These are phyloP conservation scores for Capsaspora owczarzaki DNA, from an alignment of 78 protist species.

Conservation along the genomic window DNA sequence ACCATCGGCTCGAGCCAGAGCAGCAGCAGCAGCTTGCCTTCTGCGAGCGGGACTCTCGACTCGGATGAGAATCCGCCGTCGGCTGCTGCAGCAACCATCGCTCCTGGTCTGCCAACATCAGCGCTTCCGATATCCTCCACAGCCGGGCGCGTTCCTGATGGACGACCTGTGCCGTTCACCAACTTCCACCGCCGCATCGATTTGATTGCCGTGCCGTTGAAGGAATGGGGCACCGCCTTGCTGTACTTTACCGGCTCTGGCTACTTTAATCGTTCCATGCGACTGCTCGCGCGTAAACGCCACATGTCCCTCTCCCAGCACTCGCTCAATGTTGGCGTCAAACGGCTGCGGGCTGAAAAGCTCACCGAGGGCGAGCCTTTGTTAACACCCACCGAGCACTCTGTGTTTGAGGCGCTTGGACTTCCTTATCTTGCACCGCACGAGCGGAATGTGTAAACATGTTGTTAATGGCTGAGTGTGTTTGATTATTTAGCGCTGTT, in stretches of 20 bases:
- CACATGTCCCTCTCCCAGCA: not conserved
- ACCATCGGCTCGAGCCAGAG: too few relatives aligned
- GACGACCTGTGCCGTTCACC: too few relatives aligned
- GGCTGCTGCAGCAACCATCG: not conserved
- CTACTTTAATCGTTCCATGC: constrained; percentile 15
- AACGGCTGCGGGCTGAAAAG: not conserved
- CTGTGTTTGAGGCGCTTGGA: not conserved
- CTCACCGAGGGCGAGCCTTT: not conserved
- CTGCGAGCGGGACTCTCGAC: too few relatives aligned
- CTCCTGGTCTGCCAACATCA: not conserved
- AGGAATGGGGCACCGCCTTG: not conserved
- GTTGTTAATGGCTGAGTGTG: too few relatives aligned
- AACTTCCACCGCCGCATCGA: not conserved
- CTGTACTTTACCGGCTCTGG: constrained; percentile 15
- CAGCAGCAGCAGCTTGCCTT: too few relatives aligned
- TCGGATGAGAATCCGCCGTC: too few relatives aligned
- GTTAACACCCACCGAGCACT: not conserved
- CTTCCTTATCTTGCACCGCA: not conserved
- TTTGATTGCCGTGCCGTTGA: not conserved
- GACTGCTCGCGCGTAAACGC: not conserved
- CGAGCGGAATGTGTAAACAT: not conserved
- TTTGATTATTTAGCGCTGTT: not conserved
- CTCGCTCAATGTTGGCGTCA: not conserved
- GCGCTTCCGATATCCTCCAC: not conserved
- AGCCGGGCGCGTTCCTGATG: not conserved